Conservation (phyloP, 2,329 filamentous ascomycete genomes). For the Lecanicillium sp. region DNA sequence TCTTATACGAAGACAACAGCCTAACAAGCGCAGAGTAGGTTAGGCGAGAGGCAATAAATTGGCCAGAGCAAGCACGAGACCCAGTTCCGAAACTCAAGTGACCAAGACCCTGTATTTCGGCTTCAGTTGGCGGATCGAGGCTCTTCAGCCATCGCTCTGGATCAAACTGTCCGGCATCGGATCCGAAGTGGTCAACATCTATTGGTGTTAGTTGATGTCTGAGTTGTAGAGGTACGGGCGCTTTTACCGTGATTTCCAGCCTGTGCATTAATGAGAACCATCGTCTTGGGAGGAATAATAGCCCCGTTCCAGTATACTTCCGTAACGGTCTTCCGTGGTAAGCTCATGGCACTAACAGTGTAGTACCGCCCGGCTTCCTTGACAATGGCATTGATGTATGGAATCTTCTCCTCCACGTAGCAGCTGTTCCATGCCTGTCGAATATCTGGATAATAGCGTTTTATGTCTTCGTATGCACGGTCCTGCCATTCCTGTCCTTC, state of each 20-base stretch:
- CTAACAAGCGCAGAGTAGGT: conserved; percentile 41
- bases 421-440: conserved; percentile 36
- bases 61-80: conserved; percentile 41
- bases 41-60: conserved; percentile 40
- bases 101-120: conserved; percentile 18
- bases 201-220: conserved; percentile 1
- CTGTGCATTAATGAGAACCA: conserved; percentile 47
- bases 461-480: conserved; percentile 43
- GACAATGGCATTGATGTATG: conserved; percentile 38
- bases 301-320: conserved; percentile 43
- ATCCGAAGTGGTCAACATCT: conserved; percentile 41
- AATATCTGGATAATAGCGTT: conserved; percentile 34
- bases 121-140: conserved; percentile 24
- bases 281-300: conserved; percentile 41
- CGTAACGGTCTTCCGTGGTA: conserved; percentile 40
- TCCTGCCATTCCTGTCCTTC: conserved; percentile 43
- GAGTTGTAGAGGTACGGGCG: no score
- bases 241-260: conserved; percentile 41
- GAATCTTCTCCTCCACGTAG: conserved; percentile 37
- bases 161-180: conserved; percentile 34
- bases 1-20: conserved; percentile 38
- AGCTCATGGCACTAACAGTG: conserved; percentile 42
- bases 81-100: conserved; percentile 46
- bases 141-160: conserved; percentile 38
- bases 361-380: conserved; percentile 46